Base-by-base conservation (phyloP, 352 stramenopile genomes). In the Phytophthora melonis region DNA sequence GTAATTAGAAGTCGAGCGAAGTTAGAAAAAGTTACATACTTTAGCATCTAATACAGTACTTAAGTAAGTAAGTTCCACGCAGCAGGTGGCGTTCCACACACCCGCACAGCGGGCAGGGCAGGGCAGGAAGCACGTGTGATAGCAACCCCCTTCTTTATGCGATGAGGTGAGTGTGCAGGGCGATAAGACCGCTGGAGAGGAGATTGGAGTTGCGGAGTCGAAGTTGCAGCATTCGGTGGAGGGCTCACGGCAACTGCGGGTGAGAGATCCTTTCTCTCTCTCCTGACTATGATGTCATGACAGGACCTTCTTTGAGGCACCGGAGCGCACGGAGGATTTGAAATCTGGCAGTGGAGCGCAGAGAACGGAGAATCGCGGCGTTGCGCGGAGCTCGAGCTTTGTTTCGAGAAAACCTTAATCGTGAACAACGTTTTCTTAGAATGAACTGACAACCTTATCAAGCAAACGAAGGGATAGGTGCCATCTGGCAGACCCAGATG, bases 271-370 rank as follows among this genome's bases (percentile, higher is more conserved):
- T 23, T 25, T 43, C 54, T 41, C 7, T 43, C 18, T 10, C 30
- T 25, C 7, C 54, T 18, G 54, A 30, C 27, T 19, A 58, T 64
- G 55, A 56, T 66, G 56, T 59, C 56, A 60, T 61, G 56, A 66
- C 34, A 39, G 65, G 47, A 19, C 47, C 14, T 55, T 57, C n/a
- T 57, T 57, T 32, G 23, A 34, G 50, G 19, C 50, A 8, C 3
- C 23, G 23, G 50, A 57, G 65, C 65, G 55, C 47, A 59, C 56
- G 11, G 13, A 66, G 47, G 64, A 70, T 71, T 66, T 71, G 65
- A 66, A 52, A 41, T 47, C 49, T 53, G 43, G 53, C 45, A n/a
- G 21, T n/a, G 16, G 23, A 30, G 58, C n/a, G 30, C 27, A 65
- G 58, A 66, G 53, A 50, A 25, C 36, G 2, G 23, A 30, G 8